phyloP scores from a whole-genome alignment of 1,139 yeast genomes.

The Yamadazyma trypodendri region DNA sequence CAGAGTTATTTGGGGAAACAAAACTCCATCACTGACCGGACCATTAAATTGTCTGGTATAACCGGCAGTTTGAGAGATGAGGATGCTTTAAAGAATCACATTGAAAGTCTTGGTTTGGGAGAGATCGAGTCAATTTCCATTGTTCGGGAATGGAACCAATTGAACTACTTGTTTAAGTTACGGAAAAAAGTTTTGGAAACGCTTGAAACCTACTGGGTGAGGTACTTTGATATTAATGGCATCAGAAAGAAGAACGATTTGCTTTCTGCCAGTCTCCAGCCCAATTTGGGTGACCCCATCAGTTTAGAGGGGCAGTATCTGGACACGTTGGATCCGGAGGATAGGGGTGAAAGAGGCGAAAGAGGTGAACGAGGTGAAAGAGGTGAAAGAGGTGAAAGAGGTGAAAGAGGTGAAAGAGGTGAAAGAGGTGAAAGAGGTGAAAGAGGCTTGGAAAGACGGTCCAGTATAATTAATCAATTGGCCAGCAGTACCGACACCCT shows the following conservation, averaged over 20 bases:
- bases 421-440: not conserved
- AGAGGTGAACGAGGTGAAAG: not conserved
- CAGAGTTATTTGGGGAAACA: conserved; percentile 44
- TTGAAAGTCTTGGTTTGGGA: conserved; percentile 77
- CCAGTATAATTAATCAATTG: conserved; percentile 19
- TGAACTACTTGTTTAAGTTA: conserved; percentile 63
- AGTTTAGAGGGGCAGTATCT: conserved; percentile 15
- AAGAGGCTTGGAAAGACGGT: conserved; percentile 7
- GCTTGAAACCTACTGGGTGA: conserved; percentile 76
- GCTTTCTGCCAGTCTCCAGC: conserved; percentile 25
- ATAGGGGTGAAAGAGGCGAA: not conserved
- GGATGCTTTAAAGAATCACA: conserved; percentile 63
- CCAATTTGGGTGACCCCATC: conserved; percentile 30
- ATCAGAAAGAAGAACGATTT: conserved; percentile 31
- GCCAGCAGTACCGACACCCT: conserved; percentile 9
- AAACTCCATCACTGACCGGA: conserved; percentile 45
- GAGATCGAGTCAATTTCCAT: conserved; percentile 72
- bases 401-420: not conserved
- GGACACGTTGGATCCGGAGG: conserved; percentile 4
- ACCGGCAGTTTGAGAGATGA: conserved; percentile 79
- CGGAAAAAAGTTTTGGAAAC: conserved; percentile 53
- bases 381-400: not conserved
- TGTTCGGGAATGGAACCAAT: conserved; percentile 80
- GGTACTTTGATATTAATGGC: conserved; percentile 51
- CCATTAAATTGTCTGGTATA: conserved; percentile 47